Conservation (phyloP, 768 basidiomycete species). For the Leccinum uliginosum region DNA sequence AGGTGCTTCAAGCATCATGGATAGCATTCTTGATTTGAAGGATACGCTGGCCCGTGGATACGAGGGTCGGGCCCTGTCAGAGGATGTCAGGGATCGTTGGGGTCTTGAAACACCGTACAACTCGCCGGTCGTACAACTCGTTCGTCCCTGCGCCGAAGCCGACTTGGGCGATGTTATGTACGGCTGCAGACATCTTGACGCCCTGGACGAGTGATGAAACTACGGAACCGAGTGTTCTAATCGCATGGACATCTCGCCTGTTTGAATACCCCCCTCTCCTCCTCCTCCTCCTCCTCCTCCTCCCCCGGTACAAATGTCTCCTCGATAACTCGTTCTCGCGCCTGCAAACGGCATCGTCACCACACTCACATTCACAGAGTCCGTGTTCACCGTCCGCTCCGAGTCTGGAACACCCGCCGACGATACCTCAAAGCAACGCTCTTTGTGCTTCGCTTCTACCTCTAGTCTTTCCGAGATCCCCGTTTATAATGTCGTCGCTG, state of each 20-base stretch:
- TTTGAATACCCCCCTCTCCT: background rate
- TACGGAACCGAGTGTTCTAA: conserved; percentile 2
- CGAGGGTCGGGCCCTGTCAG: conserved; percentile 68
- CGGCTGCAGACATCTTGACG: conserved; percentile 31
- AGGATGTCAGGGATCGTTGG: background rate
- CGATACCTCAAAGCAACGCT: conserved; percentile 1
- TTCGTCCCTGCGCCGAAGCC: conserved; percentile 84
- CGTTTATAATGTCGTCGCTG: conserved; percentile 53
- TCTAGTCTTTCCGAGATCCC: conserved; percentile 29
- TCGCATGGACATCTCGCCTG: background rate
- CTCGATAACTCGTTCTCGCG: conserved; percentile 19
- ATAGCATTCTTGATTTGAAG: conserved; percentile 54
- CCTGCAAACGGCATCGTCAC: conserved; percentile 6
- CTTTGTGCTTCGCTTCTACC: conserved; percentile 10
- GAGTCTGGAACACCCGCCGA: conserved; percentile 12
- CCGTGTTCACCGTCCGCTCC: conserved; percentile 25
- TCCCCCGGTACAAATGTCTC: conserved; percentile 16
- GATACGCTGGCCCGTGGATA: conserved; percentile 65
- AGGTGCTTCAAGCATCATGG: conserved; percentile 30
- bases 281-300: background rate
- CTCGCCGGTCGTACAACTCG: conserved; percentile 71
- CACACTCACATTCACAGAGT: conserved; percentile 27
- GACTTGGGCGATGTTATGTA: conserved; percentile 63
- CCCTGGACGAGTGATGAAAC: background rate
- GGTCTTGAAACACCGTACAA: background rate